Evolutionary conservation across 495 filamentous ascomycete genomes (phyloP).

Genomic region (Penicillium canariense): DNA sequence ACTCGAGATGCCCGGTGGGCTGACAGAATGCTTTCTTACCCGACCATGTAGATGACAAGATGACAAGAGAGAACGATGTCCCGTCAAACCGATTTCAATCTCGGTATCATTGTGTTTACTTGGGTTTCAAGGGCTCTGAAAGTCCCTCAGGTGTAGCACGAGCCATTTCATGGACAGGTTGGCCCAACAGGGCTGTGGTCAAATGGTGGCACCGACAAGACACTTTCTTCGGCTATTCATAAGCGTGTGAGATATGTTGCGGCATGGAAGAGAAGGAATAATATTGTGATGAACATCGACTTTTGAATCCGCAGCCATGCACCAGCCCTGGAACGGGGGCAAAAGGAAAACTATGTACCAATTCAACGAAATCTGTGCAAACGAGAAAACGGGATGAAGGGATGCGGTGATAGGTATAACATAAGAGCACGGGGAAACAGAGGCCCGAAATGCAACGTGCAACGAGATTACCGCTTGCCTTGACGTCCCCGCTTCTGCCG

Average conservation of each 20-base stretch:
- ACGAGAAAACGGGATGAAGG: too few relatives aligned
- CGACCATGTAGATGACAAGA: background rate
- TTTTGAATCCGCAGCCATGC: constrained; percentile 32
- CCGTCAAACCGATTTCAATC: too few relatives aligned
- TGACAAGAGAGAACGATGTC: too few relatives aligned
- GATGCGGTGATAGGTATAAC: constrained; percentile 16
- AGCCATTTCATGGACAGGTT: too few relatives aligned
- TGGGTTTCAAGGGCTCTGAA: background rate
- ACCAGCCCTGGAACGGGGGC: constrained; percentile 16
- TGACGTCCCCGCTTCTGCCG: constrained; percentile 70
- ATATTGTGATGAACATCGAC: constrained; percentile 11
- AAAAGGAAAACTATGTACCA: constrained; percentile 26
- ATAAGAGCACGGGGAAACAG: constrained; percentile 5
- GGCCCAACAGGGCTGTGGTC: too few relatives aligned
- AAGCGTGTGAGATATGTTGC: background rate
- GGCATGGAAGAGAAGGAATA: background rate
- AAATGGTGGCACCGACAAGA: too few relatives aligned
- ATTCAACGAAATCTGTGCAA: constrained; percentile 17
- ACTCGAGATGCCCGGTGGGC: background rate
- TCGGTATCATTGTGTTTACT: background rate
- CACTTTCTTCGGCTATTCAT: background rate
- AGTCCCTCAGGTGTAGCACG: too few relatives aligned
- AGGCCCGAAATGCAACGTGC: constrained; percentile 1
- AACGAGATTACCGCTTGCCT: constrained; percentile 51
- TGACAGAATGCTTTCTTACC: background rate